Evolutionary conservation across 1,139 yeast species (phyloP), one percentile per base, ranked within the genome.

Genomic region (Yarrowia galli): DNA sequence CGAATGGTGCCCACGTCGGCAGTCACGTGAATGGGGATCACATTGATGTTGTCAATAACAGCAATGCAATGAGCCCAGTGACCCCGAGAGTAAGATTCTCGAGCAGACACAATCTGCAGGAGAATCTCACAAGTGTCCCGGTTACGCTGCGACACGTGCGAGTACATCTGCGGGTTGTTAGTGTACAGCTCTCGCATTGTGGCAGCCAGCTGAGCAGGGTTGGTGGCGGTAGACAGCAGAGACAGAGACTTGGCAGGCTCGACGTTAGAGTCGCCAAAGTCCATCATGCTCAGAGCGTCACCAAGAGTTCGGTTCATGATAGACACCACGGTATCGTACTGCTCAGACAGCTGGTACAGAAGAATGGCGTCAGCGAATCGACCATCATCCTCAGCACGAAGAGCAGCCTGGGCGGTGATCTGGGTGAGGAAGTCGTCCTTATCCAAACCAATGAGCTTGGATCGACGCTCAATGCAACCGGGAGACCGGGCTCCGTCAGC

Each of bases 371-470:
- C 98, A 70, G 90, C 87, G 6, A 88, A 83, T 74, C 97, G 84
- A 3, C 98, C 98, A 75, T 92, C 98, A 72, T 92, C 96, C 75
- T 91, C 96, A 38, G 98, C 97, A 73, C 87, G 87, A 67, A 84
- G 83, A 1, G 98, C 98, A 35, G 97, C 92, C 70, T 87, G 87
- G 74, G 90, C 96, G 8, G 96, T 87, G 60, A 95, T 92, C 69
- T 86, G 86, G 67, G 84, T 83, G 67, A 92, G 78, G 73, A 82
- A 88, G 69, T 82, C 84, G 54, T 80, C 79, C 72, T 87, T 83
- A 9, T 81, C 80, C 70, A 95, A 81, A 43, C 83, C 82, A 67
- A 95, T 82, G 68, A 95, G 81, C n/a, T 83, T 78, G 78, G 91
- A 86, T 75, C 96, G 89, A 71, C 84, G 85, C 78, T 92, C 98